Base-by-base conservation (phyloP, 495 filamentous ascomycete species). In the Talaromyces proteolyticus region DNA sequence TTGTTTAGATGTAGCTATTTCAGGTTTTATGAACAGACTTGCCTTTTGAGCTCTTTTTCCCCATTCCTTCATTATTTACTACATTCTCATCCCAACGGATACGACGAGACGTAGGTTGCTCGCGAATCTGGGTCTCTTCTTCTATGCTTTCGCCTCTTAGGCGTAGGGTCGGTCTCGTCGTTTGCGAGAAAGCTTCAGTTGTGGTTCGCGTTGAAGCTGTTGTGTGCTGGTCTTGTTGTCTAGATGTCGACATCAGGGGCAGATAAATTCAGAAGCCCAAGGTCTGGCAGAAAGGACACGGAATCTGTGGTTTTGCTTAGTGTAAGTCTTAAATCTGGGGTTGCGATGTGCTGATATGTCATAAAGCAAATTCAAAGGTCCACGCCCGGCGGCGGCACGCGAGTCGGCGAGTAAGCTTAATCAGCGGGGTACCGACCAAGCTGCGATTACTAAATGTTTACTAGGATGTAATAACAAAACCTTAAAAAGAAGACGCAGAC, bases 1-100 rank as follows among this genome's bases (percentile, higher is more conserved):
- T n/a, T n/a, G n/a, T n/a, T n/a, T n/a, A n/a, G n/a, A n/a, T n/a
- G n/a, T n/a, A n/a, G n/a, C n/a, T n/a, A n/a, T n/a, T n/a, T n/a
- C n/a, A n/a, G n/a, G n/a, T n/a, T n/a, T n/a, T n/a, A n/a, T n/a
- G n/a, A n/a, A n/a, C n/a, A 19, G 34, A 58, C 58, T 37, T 61
- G 91, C 91, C 90, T 85, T 99, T 99, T 0, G 87, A 92, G 39
- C 79, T 88, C 71, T 97, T 99, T 67, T 85, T 87, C 4, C 91
- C 90, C 66, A 97, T 77, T 3, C 91, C 91, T 65, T 99, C 93
- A 59, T 99, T 99, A 69, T 99, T 91, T 6, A 99, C 72, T 5
- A 96, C 92, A 64, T 91, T 88, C 57, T 89, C 87, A 7, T 87
- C 89, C 93, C 93, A 99, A 68, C 84, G 78, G 42, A 98, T 91